Conservation (phyloP, 164 flowering plant species). For the Euptelea pleiosperma region DNA sequence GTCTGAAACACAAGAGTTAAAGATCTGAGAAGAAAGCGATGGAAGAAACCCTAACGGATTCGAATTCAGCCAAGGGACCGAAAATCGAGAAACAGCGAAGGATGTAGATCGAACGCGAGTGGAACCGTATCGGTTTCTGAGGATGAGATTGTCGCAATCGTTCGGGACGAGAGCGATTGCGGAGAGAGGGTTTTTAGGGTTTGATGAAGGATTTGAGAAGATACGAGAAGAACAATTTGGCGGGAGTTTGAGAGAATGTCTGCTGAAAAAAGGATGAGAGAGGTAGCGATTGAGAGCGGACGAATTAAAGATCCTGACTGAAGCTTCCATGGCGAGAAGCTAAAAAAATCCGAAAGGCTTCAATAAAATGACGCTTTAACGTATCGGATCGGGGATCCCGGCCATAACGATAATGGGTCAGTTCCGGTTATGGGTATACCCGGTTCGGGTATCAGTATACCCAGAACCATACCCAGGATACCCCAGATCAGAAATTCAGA, state of each 20-base stretch:
- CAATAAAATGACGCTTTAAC: too few relatives aligned
- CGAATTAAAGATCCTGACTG: slow-evolving; percentile 22
- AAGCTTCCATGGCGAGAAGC: slow-evolving; percentile 45
- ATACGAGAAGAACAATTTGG: background rate
- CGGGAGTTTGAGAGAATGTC: background rate
- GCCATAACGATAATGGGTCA: too few relatives aligned
- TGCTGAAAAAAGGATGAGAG: slow-evolving; percentile 10
- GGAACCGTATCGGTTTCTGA: too few relatives aligned
- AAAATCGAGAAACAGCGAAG: background rate
- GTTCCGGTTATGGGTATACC: too few relatives aligned
- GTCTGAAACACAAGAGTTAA: slow-evolving; percentile 4
- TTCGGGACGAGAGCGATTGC: background rate
- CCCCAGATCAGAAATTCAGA: too few relatives aligned
- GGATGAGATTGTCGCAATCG: background rate
- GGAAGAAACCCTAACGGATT: slow-evolving; percentile 18
- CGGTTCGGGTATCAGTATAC: too few relatives aligned
- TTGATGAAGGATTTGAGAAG: slow-evolving; percentile 1
- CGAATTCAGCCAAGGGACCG: slow-evolving; percentile 3
- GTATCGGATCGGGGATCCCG: too few relatives aligned
- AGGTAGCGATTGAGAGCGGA: slow-evolving; percentile 8
- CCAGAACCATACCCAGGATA: too few relatives aligned
- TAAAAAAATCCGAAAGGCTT: too few relatives aligned
- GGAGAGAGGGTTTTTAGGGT: slow-evolving; percentile 13
- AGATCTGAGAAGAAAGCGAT: slow-evolving; percentile 25
- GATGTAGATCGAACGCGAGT: slow-evolving; percentile 8